Percentiles rank a stretch among this genome's conserved stretches.
phyloP scores from a whole-genome alignment of 257 asterid genomes.

The Osmanthus fragrans region DNA sequence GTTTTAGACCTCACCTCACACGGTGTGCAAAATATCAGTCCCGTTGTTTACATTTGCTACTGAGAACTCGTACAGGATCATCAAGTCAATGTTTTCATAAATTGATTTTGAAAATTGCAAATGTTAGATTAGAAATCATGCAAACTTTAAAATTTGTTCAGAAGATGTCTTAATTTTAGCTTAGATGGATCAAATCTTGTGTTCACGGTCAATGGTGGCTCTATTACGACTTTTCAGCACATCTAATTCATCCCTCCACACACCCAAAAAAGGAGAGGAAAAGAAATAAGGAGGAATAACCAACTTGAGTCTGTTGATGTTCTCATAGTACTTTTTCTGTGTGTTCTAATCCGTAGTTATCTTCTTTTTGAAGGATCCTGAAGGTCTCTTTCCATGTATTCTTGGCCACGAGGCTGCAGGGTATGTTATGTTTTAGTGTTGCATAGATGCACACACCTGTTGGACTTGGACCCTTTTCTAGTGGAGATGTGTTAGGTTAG shows the following conservation, averaged over 20 bases:
- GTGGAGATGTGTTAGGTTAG: not conserved
- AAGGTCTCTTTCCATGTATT: slow-evolving; percentile 97
- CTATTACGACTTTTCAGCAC: not conserved
- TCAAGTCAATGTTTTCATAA: too few species aligned
- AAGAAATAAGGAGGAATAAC: not conserved
- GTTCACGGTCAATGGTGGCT: not conserved
- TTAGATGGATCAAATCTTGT: not conserved
- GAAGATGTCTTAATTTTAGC: too few species aligned
- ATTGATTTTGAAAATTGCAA: too few species aligned
- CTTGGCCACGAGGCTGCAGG: slow-evolving; percentile 99
- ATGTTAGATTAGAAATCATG: too few species aligned
- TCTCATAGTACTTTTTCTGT: not conserved
- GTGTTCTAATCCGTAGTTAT: slow-evolving; percentile 17
- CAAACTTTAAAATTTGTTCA: too few species aligned
- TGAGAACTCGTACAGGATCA: too few species aligned
- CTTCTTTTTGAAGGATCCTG: slow-evolving; percentile 81
- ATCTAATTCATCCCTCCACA: not conserved
- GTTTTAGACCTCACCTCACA: too few species aligned
- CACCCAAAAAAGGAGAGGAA: not conserved
- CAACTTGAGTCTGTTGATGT: not conserved
- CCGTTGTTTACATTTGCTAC: too few species aligned
- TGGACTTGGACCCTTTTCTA: not conserved
- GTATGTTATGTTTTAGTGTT: slow-evolving; percentile 34
- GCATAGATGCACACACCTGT: not conserved
- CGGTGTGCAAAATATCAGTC: too few species aligned